Evolutionary conservation across 2,329 filamentous ascomycete species (phyloP).

Genomic region (Calonectria hawksworthii): DNA sequence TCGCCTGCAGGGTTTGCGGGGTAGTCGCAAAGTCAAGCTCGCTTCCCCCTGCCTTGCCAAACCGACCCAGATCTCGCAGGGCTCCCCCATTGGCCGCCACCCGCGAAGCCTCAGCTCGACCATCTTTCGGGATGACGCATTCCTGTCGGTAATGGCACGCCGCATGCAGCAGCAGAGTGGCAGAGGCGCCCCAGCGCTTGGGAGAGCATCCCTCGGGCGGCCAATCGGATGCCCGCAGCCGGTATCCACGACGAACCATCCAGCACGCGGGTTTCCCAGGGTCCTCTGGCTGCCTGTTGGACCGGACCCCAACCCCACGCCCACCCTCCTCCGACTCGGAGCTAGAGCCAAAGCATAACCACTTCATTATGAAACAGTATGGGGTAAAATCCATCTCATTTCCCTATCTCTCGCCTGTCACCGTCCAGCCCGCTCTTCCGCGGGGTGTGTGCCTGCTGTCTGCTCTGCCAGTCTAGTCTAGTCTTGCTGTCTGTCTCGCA

Average conservation of each 20-base stretch:
- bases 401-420: constrained; percentile 46
- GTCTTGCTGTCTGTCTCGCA: constrained; percentile 9
- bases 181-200: constrained; percentile 17
- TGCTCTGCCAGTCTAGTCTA: constrained; percentile 7
- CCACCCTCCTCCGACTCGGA: constrained; percentile 27
- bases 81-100: constrained; percentile 20
- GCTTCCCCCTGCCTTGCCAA: not conserved
- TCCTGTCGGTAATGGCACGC: constrained; percentile 44
- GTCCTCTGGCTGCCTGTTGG: constrained; percentile 8
- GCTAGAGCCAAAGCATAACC: constrained; percentile 18
- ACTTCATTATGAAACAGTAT: constrained; percentile 50
- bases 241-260: constrained; percentile 16
- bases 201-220: not conserved
- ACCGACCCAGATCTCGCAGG: constrained; percentile 1
- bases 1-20: constrained; percentile 12
- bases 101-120: constrained; percentile 33
- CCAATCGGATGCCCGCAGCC: constrained; percentile 39
- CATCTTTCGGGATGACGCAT: constrained; percentile 45
- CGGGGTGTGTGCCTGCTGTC: constrained; percentile 7
- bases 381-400: constrained; percentile 41
- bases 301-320: constrained; percentile 8
- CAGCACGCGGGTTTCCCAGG: constrained; percentile 7
- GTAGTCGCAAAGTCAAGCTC: constrained; percentile 21
- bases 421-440: constrained; percentile 30
- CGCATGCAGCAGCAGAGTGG: constrained; percentile 18